A percentile compares a stretch with the other conserved stretches of the same genome.
Conservation (phyloP, 257 asterid species). For the Solanum raphanifolium region DNA sequence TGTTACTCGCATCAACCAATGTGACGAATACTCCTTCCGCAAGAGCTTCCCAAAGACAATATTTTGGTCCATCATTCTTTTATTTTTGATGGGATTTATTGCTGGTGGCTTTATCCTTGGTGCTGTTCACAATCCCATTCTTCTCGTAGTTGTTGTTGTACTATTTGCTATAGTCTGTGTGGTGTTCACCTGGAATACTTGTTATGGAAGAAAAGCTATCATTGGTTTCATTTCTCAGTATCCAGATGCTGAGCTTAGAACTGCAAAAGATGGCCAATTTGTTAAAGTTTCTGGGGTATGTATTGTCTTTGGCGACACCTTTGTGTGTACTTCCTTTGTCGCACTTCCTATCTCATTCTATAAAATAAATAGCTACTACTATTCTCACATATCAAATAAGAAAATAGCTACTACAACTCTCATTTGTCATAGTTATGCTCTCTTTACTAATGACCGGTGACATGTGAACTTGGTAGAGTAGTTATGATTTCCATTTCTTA, state of each 20-base stretch:
- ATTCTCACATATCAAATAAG: neutral
- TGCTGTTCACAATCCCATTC: constrained; percentile 63
- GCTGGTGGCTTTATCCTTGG: constrained; percentile 84
- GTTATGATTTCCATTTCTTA: neutral
- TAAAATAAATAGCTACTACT: neutral
- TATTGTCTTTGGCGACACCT: neutral
- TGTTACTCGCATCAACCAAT: constrained; percentile 63
- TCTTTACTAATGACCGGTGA: neutral
- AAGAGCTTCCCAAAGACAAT: constrained; percentile 58
- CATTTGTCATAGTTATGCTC: neutral
- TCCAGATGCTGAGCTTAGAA: constrained; percentile 76
- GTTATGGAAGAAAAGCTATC: constrained; percentile 64
- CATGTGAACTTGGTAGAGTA: neutral
- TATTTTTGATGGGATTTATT: constrained; percentile 79
- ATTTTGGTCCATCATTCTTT: constrained; percentile 67
- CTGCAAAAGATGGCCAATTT: constrained; percentile 79
- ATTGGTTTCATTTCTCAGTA: constrained; percentile 46
- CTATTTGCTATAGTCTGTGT: constrained; percentile 42
- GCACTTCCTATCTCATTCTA: neutral
- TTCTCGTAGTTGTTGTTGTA: constrained; percentile 41
- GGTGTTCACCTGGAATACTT: constrained; percentile 64
- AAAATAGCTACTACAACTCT: neutral
- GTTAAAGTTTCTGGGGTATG: constrained; percentile 95
- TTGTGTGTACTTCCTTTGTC: neutral
- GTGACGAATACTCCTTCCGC: constrained; percentile 50